A percentile compares a stretch with the other conserved stretches of the same genome.
These are phyloP conservation scores for rapeseed (Brassica napus) DNA, from an alignment of 345 rosid species.

Conservation along the genomic window DNA sequence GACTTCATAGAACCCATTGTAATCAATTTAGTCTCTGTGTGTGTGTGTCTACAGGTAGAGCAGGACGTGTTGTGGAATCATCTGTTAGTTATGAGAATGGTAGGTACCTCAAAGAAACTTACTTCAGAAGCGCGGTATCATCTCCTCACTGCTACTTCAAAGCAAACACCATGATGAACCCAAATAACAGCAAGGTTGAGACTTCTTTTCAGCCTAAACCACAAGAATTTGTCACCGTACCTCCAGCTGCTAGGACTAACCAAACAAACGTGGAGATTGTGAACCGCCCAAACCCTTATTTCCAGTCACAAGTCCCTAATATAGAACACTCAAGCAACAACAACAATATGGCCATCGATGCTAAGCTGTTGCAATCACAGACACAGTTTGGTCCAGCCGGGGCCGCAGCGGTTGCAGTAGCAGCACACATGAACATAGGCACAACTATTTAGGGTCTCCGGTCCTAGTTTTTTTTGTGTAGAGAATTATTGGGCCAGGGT, in stretches of 20 bases:
- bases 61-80: neutral
- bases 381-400: slow-evolving; percentile 75
- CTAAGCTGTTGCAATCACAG: slow-evolving; percentile 77
- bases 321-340: slow-evolving; percentile 49
- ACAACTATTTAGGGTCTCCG: slow-evolving; percentile 32
- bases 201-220: slow-evolving; percentile 35
- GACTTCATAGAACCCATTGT: neutral
- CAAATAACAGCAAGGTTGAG: slow-evolving; percentile 39
- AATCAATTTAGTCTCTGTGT: neutral
- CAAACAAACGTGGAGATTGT: slow-evolving; percentile 11
- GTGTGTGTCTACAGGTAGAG: slow-evolving; percentile 52
- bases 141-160: slow-evolving; percentile 62
- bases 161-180: slow-evolving; percentile 37
- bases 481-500: slow-evolving; percentile 7
- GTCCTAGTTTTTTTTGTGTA: slow-evolving; percentile 33
- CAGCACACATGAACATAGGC: slow-evolving; percentile 56
- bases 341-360: slow-evolving; percentile 62
- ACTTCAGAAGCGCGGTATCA: slow-evolving; percentile 48
- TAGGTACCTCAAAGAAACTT: slow-evolving; percentile 52
- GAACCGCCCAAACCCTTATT: slow-evolving; percentile 51
- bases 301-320: slow-evolving; percentile 49
- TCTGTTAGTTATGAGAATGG: slow-evolving; percentile 48
- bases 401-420: slow-evolving; percentile 51
- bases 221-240: slow-evolving; percentile 27
- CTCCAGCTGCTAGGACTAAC: neutral